Evolutionary conservation across 2,329 filamentous ascomycete genomes (phyloP).

Genomic region (Botrytis byssoidea): DNA sequence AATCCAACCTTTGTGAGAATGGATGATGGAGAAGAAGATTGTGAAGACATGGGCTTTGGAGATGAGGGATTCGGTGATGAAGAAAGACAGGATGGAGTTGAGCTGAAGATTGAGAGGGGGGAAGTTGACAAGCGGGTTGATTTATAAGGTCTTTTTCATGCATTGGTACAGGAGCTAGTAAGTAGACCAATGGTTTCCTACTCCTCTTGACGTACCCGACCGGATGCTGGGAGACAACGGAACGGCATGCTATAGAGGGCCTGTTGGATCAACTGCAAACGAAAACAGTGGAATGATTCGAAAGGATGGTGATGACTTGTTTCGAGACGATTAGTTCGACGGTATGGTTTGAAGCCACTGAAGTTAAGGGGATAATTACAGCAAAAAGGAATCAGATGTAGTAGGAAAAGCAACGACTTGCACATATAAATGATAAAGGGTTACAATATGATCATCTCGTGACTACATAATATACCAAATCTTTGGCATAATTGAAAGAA

Average conservation of each 20-base stretch:
- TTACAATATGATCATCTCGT: not conserved
- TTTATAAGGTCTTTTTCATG: not conserved
- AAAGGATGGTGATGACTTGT: no score
- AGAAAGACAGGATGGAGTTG: conserved; percentile 14
- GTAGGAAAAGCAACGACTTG: not conserved
- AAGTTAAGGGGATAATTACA: not conserved
- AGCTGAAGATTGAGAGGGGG: conserved; percentile 11
- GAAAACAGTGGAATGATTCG: no score
- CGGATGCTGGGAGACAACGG: not conserved
- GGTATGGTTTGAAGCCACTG: not conserved
- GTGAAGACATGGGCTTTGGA: conserved; percentile 5
- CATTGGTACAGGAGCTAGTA: not conserved
- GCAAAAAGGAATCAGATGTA: not conserved
- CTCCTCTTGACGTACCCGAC: not conserved
- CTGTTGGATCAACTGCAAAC: not conserved
- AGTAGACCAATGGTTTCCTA: not conserved
- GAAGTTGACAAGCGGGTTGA: not conserved
- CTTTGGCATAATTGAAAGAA: not conserved
- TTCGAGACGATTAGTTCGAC: not conserved
- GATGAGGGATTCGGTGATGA: conserved; percentile 18
- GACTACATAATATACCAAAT: not conserved
- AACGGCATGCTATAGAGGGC: not conserved
- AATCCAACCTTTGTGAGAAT: conserved; percentile 38
- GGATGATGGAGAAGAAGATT: conserved; percentile 24
- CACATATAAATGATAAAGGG: not conserved